phyloP scores from a whole-genome alignment of 257 asterid species.

The Salvia rosmarinus region DNA sequence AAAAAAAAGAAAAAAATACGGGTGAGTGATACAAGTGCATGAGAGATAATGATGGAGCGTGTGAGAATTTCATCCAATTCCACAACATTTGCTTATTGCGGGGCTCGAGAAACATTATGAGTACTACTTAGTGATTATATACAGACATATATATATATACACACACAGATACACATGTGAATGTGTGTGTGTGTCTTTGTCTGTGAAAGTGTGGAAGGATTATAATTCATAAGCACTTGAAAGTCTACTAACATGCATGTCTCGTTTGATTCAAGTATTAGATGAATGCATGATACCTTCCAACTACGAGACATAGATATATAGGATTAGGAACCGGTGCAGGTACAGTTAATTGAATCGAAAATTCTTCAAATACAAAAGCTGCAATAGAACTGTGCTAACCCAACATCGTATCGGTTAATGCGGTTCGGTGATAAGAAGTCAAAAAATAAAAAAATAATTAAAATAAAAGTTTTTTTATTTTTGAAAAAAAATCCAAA shows the following conservation, averaged over 20 bases:
- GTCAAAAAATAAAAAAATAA: no score
- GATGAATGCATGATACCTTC: slow-evolving; percentile 38
- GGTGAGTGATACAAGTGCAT: slow-evolving; percentile 30
- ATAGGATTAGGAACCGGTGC: no score
- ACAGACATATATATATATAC: slow-evolving; percentile 9
- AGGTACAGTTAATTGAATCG: no score
- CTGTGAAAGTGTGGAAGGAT: slow-evolving; percentile 16
- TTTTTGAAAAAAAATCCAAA: no score
- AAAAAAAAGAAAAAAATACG: slow-evolving; percentile 40
- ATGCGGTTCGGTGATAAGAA: no score
- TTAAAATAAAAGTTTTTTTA: no score
- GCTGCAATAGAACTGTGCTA: no score
- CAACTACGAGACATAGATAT: no score
- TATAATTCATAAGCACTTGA: slow-evolving; percentile 20
- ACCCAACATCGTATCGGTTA: no score
- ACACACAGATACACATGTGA: no score
- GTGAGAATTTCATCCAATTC: slow-evolving; percentile 48
- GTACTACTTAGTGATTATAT: slow-evolving; percentile 20
- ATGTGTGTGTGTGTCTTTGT: slow-evolving; percentile 18
- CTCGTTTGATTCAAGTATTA: slow-evolving; percentile 36
- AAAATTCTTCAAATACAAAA: no score
- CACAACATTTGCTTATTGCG: no score
- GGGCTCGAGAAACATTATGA: slow-evolving; percentile 39
- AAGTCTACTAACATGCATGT: slow-evolving; percentile 32
- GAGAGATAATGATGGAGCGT: slow-evolving; percentile 61